Conservation (phyloP, 2,329 filamentous ascomycete genomes). For the Byssoonygena ceratinophila region DNA sequence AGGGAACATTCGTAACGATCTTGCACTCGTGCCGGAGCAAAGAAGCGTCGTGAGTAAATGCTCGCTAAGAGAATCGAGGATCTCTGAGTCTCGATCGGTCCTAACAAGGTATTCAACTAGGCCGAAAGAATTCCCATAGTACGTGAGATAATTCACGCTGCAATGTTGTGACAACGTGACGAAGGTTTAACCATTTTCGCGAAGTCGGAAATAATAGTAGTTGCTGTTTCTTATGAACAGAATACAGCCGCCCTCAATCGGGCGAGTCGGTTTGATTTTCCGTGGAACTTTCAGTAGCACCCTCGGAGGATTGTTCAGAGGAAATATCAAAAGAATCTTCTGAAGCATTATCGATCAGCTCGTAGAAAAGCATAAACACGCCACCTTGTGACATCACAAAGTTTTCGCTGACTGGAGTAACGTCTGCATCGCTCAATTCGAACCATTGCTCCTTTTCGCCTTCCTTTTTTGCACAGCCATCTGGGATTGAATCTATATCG, state of each 20-base stretch:
- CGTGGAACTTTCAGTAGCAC: not conserved
- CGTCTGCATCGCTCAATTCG: conserved; percentile 80
- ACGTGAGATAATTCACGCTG: too few species aligned
- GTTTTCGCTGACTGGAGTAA: conserved; percentile 61
- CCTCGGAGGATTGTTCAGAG: not conserved
- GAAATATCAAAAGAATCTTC: not conserved
- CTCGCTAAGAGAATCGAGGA: too few species aligned
- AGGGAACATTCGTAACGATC: not conserved
- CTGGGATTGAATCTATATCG: conserved; percentile 24
- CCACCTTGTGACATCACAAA: conserved; percentile 64
- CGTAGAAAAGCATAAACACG: conserved; percentile 97
- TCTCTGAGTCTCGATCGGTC: too few species aligned
- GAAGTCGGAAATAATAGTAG: not conserved
- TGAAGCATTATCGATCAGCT: conserved; percentile 48
- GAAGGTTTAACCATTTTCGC: not conserved
- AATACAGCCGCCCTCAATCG: not conserved
- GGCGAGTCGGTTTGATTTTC: not conserved
- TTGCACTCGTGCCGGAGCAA: not conserved
- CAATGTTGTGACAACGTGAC: not conserved
- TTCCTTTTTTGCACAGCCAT: conserved; percentile 27
- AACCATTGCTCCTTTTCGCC: conserved; percentile 59
- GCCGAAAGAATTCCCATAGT: too few species aligned
- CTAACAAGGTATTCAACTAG: too few species aligned
- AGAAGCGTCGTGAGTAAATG: too few species aligned
- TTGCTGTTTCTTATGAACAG: not conserved